These are phyloP conservation scores for Cordyceps fumosorosea DNA, from an alignment of 2,329 filamentous ascomycete genomes.

Conservation along the genomic window DNA sequence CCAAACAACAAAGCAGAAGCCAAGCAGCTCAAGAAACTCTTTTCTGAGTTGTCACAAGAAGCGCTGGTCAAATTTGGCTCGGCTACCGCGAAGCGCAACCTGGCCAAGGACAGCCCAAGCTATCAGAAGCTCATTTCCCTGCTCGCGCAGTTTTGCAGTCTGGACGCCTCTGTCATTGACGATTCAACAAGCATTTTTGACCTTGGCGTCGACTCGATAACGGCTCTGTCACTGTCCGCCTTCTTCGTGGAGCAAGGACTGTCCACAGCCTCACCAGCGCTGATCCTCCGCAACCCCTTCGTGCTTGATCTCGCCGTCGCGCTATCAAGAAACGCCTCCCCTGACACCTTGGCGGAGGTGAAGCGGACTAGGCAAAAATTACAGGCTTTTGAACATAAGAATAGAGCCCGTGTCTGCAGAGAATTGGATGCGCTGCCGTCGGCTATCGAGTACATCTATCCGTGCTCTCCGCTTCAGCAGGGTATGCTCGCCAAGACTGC, in stretches of 20 bases:
- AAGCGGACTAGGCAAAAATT: constrained; percentile 54
- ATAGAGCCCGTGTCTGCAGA: constrained; percentile 46
- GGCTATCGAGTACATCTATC: constrained; percentile 66
- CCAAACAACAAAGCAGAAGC: constrained; percentile 84
- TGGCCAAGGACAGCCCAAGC: constrained; percentile 22
- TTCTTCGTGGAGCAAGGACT: constrained; percentile 59
- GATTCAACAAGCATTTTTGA: constrained; percentile 69
- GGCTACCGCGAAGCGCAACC: constrained; percentile 13
- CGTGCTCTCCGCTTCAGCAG: constrained; percentile 80
- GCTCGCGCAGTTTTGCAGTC: constrained; percentile 46
- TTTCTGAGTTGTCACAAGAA: constrained; percentile 51
- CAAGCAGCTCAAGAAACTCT: constrained; percentile 62
- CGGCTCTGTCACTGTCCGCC: constrained; percentile 63
- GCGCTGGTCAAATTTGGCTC: constrained; percentile 53
- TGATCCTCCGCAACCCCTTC: constrained; percentile 58
- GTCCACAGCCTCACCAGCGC: constrained; percentile 51
- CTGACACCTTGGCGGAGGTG: constrained; percentile 19
- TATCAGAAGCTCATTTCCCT: constrained; percentile 44
- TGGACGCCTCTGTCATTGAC: constrained; percentile 37
- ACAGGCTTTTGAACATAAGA: constrained; percentile 56
- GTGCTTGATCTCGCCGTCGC: constrained; percentile 40
- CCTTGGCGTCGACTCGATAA: constrained; percentile 82
- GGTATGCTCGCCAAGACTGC: constrained; percentile 73
- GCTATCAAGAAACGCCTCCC: constrained; percentile 20
- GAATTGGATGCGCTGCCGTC: constrained; percentile 42